Conservation (phyloP, 495 filamentous ascomycete genomes). For the Penicillium dipodomyicola region DNA sequence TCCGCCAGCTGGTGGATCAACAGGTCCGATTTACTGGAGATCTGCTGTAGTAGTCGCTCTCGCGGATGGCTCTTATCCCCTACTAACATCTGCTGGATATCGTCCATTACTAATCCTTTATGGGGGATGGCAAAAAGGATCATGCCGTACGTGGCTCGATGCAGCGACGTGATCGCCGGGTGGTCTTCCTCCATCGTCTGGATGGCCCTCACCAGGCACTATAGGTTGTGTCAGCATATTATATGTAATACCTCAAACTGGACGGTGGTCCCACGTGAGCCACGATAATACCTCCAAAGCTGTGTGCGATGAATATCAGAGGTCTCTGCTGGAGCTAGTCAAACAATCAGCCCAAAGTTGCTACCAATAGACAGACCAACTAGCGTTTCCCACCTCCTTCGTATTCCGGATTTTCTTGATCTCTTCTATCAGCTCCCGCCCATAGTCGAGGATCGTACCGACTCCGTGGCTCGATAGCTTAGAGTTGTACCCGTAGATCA, state of each 20-base stretch:
- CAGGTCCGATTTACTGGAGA: conserved; percentile 21
- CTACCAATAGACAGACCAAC: not conserved
- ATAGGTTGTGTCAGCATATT: conserved; percentile 5
- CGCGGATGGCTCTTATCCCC: conserved; percentile 27
- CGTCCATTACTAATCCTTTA: conserved; percentile 32
- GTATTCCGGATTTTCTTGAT: conserved; percentile 21
- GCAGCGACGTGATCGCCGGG: conserved; percentile 28
- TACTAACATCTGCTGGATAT: conserved; percentile 31
- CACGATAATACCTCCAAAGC: conserved; percentile 33
- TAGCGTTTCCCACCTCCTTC: conserved; percentile 12
- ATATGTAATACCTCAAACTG: not conserved
- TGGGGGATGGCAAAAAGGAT: conserved; percentile 34
- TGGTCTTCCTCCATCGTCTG: conserved; percentile 25
- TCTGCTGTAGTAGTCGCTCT: conserved; percentile 19
- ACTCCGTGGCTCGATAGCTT: conserved; percentile 24
- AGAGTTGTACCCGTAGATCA: conserved; percentile 41
- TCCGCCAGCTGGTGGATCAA: conserved; percentile 19
- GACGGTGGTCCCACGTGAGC: conserved; percentile 23
- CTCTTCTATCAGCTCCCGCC: conserved; percentile 22
- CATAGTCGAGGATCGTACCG: conserved; percentile 26
- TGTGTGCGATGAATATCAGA: conserved; percentile 33
- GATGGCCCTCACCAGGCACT: conserved; percentile 31
- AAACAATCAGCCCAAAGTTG: conserved; percentile 6
- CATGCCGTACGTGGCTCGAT: conserved; percentile 36
- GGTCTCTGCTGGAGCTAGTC: conserved; percentile 20